Percentiles rank a stretch among this genome's conserved stretches.
These are phyloP conservation scores for Nannizziopsis arthrosporioides DNA, from an alignment of 2,329 filamentous ascomycete species.

Conservation along the genomic window DNA sequence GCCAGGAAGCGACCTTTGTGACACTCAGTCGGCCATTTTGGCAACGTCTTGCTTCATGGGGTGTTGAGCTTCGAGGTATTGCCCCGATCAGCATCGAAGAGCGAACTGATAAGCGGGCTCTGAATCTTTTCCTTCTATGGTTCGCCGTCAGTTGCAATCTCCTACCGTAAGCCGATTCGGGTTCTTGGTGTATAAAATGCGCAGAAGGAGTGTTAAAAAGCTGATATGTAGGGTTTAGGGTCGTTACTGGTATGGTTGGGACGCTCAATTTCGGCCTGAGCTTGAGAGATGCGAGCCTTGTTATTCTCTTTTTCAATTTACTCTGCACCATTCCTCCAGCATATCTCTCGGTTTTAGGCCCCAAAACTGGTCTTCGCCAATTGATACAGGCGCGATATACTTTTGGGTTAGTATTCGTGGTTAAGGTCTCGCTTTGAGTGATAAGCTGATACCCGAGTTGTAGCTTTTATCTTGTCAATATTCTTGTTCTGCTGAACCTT, in stretches of 20 bases:
- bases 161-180: conserved; percentile 42
- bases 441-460: background rate
- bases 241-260: conserved; percentile 16
- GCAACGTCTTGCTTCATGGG: conserved; percentile 21
- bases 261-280: conserved; percentile 14
- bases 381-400: conserved; percentile 23
- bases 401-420: conserved; percentile 18
- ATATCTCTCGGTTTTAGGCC: conserved; percentile 20
- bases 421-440: background rate
- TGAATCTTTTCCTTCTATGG: conserved; percentile 44
- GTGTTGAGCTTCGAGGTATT: conserved; percentile 45
- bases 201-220: too few species aligned
- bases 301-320: conserved; percentile 23
- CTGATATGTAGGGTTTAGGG: conserved; percentile 2
- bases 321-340: conserved; percentile 19
- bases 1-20: background rate
- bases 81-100: conserved; percentile 45
- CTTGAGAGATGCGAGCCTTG: conserved; percentile 14
- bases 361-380: conserved; percentile 22
- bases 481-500: conserved; percentile 52
- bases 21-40: conserved; percentile 12
- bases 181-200: too few species aligned
- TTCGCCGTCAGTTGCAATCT: conserved; percentile 48
- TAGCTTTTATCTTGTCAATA: conserved; percentile 31
- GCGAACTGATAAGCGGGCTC: conserved; percentile 43